Evolutionary conservation across 495 filamentous ascomycete genomes (phyloP).

Genomic region (Cercophora scortea): DNA sequence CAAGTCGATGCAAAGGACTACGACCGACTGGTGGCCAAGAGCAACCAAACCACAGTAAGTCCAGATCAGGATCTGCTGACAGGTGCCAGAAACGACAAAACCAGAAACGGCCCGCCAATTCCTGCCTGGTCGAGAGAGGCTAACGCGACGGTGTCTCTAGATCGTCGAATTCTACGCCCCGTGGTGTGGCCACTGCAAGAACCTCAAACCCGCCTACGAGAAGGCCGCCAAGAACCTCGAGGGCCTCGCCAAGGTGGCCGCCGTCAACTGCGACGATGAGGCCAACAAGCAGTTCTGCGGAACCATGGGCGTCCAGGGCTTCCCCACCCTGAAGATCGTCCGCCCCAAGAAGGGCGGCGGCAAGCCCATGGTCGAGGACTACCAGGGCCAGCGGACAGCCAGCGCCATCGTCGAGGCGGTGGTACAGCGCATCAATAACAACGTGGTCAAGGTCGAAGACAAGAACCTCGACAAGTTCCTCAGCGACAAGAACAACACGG

Average conservation of each 20-base stretch:
- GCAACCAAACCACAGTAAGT: constrained; percentile 85
- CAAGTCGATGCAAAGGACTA: constrained; percentile 81
- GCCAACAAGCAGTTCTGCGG: constrained; percentile 86
- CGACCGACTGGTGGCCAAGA: constrained; percentile 75
- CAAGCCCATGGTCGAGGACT: constrained; percentile 85
- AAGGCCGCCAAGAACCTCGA: constrained; percentile 83
- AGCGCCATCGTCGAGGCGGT: constrained; percentile 86
- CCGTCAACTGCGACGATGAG: constrained; percentile 93
- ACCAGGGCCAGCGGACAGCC: constrained; percentile 72
- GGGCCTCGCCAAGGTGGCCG: constrained; percentile 87
- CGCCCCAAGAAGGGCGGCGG: constrained; percentile 67
- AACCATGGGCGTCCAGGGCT: constrained; percentile 84
- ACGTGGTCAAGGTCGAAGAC: constrained; percentile 81
- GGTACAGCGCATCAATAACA: constrained; percentile 80
- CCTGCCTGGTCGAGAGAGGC: no score
- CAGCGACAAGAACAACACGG: constrained; percentile 57
- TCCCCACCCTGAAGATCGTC: constrained; percentile 94
- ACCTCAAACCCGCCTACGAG: constrained; percentile 90
- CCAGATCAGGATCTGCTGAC: not conserved
- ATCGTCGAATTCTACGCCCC: constrained; percentile 82
- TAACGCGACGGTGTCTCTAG: constrained; percentile 13
- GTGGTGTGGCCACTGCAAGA: constrained; percentile 96
- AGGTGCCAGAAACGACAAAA: not conserved
- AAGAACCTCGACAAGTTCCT: constrained; percentile 74
- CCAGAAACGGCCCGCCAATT: no score